Evolutionary conservation across 2,329 filamentous ascomycete genomes (phyloP), one percentile per base, ranked within the genome.

Genomic region (Setomelanomma holmii): DNA sequence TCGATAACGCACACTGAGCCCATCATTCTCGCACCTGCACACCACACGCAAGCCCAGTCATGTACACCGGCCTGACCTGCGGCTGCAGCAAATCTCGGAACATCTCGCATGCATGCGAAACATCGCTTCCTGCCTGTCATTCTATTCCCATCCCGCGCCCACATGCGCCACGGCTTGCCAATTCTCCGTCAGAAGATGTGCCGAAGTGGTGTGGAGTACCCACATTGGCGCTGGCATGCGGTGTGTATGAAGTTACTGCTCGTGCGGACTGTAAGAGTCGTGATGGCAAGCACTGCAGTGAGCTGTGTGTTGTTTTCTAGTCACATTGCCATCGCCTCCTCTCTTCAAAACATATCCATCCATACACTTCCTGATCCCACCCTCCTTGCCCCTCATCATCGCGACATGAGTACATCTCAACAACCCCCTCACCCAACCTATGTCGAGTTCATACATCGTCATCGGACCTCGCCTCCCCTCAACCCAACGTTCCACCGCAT

Each of bases 21-120:
- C n/a, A n/a, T n/a, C 20, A 41, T 41, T 41, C 21, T 41, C 39
- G 39, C 20, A 8, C 17, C 34, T 24, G 17, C 27, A 14, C 27
- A 30, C 14, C 27, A 14, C 27, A 14, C 27, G 10, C 12, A 17
- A 12, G 34, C n/a, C 12, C 23, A 45, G 11, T 19, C 33, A 21
- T 27, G 20, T n/a, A 17, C n/a, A 36, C 21, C 11, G 14, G 19
- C 23, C 7, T 19, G 33, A 24, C 40, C 42, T 38, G 46, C 46
- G 27, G 34, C 22, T 30, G 17, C 12, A 12, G 17, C 23, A 34
- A 8, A 43, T 47, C 40, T 52, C 49, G 49, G 43, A 47, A 47
- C 16, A 47, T 43, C 39, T 27, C 42, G 43, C 49, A 52, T 52
- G 22, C 20, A 30, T 30, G 27, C 27, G 27, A 30, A 30, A 30